phyloP scores from a whole-genome alignment of 352 stramenopile species.

The Phytophthora meadii region DNA sequence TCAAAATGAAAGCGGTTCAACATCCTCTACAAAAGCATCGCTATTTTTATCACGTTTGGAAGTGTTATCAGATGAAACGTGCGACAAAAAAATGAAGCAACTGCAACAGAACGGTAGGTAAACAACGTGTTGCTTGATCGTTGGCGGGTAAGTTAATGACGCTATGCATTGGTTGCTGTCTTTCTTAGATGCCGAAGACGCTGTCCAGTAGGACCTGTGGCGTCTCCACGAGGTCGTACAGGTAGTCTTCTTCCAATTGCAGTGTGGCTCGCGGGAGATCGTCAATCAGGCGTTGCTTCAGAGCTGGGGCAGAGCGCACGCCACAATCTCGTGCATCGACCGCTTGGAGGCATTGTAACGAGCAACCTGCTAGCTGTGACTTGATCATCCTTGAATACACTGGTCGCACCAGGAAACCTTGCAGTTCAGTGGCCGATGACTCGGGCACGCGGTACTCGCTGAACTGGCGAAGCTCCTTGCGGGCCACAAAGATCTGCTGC shows the following conservation, averaged over 20 bases:
- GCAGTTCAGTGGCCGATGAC: conserved; percentile 39
- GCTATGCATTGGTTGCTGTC: conserved; percentile 9
- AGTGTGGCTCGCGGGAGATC: conserved; percentile 51
- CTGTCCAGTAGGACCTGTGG: conserved; percentile 38
- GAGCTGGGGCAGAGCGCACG: conserved; percentile 19
- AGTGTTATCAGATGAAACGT: conserved; percentile 20
- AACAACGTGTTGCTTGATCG: conserved; percentile 4
- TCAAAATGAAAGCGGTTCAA: background rate
- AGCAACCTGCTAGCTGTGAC: conserved; percentile 34
- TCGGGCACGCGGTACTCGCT: conserved; percentile 33
- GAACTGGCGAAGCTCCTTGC: conserved; percentile 54
- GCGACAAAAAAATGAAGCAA: conserved; percentile 5
- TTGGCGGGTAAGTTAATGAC: conserved; percentile 1
- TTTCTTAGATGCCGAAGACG: conserved; percentile 18
- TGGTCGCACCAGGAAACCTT: conserved; percentile 49
- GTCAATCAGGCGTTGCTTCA: conserved; percentile 43
- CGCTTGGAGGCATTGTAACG: conserved; percentile 49
- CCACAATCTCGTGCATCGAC: conserved; percentile 34
- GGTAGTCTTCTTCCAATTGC: conserved; percentile 52
- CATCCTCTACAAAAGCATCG: conserved; percentile 17
- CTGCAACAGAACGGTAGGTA: conserved; percentile 7
- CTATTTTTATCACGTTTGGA: conserved; percentile 7
- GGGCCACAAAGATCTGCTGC: conserved; percentile 48
- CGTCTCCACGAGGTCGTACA: conserved; percentile 47
- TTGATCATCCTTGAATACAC: conserved; percentile 37